phyloP scores from a whole-genome alignment of 2,329 filamentous ascomycete species.

The Chrysoporthe cubensis region DNA sequence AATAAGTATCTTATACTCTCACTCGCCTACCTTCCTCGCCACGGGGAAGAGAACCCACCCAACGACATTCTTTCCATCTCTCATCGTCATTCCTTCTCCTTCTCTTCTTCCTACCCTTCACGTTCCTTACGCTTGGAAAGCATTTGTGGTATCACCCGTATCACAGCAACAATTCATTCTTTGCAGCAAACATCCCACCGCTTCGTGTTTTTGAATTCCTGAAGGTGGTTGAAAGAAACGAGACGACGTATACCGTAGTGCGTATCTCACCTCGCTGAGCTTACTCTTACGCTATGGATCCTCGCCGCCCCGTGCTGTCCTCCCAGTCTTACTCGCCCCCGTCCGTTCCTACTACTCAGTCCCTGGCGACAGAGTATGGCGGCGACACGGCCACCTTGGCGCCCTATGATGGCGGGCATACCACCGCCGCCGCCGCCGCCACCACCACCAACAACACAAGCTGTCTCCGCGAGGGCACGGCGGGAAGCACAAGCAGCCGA shows the following conservation, averaged over 20 bases:
- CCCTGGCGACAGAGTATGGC: conserved; percentile 22
- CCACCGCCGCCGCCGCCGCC: background rate
- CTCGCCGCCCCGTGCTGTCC: conserved; percentile 51
- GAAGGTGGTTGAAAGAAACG: conserved; percentile 38
- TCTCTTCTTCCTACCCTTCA: conserved; percentile 31
- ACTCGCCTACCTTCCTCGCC: conserved; percentile 9
- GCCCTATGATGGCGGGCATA: conserved; percentile 14
- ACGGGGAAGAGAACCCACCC: background rate
- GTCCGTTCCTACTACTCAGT: conserved; percentile 45
- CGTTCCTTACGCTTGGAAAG: conserved; percentile 48
- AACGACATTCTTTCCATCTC: conserved; percentile 23
- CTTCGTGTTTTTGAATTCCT: conserved; percentile 34
- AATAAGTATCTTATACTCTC: conserved; percentile 16
- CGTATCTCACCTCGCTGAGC: conserved; percentile 29
- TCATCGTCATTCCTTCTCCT: conserved; percentile 27
- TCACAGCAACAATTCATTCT: conserved; percentile 34
- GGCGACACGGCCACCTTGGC: conserved; percentile 7
- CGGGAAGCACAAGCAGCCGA: conserved; percentile 32
- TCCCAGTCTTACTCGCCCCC: conserved; percentile 55
- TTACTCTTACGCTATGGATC: conserved; percentile 41
- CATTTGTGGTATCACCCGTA: conserved; percentile 43
- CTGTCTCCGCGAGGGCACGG: conserved; percentile 8
- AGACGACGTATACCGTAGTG: background rate
- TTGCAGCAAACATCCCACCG: conserved; percentile 16
- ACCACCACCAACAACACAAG: background rate